Base-by-base conservation (phyloP, 306 rosid species). In the Dryas alaskensis region DNA sequence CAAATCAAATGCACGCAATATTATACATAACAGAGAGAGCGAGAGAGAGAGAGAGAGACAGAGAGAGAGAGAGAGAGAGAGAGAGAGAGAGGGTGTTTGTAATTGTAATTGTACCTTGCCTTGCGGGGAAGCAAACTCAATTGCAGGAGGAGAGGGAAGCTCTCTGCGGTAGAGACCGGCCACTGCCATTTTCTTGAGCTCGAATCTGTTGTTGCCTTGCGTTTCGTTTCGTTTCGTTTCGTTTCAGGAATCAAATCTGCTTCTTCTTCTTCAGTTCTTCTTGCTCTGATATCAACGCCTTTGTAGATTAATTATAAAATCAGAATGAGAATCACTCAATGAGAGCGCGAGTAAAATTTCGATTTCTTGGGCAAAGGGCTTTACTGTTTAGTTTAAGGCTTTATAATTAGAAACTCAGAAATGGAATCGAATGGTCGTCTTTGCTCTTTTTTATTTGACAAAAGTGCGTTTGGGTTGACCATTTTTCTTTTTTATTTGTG, bases 131-230 rank as follows among this genome's bases (percentile, higher is more conserved):
- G 93, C 77, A 19, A 90, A 88, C 4, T 88, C 96, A 44, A 90
- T 81, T 5, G 96, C 88, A 0, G 93, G 91, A 10, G 92, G 92
- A 10, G 86, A 81, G 46, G 96, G 96, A 27, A 90, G 92, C 70
- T 58, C 74, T 75, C 93, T 79, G 52, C 96, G 89, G 81, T 80
- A 88, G 8, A 90, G 46, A 60, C 93, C 76, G 1, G 86, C 78
- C 60, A 79, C 73, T 42, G 96, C 89, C 92, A 80, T 79, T 5
- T 6, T n/a, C 7, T 39, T 54, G 12, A 13, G 17, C 7, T 25
- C 27, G 48, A 45, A 45, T 5, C 8, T 45, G 6, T 8, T 8
- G 76, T 81, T 22, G 45, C 7, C 27, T 16, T 31, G 37, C 37
- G 37, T 31, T 31, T 1, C 37, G 37, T 31, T 31, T 31, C 37